Percentiles rank a stretch among this genome's conserved stretches.
Conservation (phyloP, 2,329 filamentous ascomycete species). For the Orbilia javanica region DNA sequence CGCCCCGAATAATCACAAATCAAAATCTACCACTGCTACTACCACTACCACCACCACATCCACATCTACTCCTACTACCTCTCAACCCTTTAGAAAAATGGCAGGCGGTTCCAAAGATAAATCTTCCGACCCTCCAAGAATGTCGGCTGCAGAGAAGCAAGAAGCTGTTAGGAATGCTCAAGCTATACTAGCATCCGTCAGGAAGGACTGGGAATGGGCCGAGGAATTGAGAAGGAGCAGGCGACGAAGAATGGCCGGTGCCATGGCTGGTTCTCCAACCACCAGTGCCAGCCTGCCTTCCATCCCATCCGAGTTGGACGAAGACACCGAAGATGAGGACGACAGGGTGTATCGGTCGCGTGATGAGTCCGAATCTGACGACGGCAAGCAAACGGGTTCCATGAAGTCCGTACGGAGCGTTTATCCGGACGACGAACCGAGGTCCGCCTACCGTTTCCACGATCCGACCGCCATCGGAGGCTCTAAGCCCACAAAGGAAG, state of each 20-base stretch:
- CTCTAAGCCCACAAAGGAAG: constrained; percentile 33
- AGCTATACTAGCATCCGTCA: constrained; percentile 41
- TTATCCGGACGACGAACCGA: constrained; percentile 55
- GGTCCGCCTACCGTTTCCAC: constrained; percentile 57
- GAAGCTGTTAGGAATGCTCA: constrained; percentile 49
- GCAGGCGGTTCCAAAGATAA: constrained; percentile 40
- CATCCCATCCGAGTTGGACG: constrained; percentile 34
- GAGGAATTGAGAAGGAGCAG: constrained; percentile 46
- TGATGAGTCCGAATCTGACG: constrained; percentile 59
- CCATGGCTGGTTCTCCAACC: constrained; percentile 6
- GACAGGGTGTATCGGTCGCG: constrained; percentile 59
- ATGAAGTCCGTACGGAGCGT: constrained; percentile 49
- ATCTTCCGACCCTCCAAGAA: constrained; percentile 24
- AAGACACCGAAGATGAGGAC: constrained; percentile 37
- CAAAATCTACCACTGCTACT: too few species aligned
- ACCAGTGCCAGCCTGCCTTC: constrained; percentile 25
- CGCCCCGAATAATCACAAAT: background rate
- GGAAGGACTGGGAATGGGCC: constrained; percentile 53
- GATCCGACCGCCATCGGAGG: constrained; percentile 44
- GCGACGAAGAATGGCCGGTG: constrained; percentile 29
- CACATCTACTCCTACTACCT: background rate
- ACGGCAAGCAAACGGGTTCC: constrained; percentile 46
- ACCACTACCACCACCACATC: background rate
- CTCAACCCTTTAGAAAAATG: constrained; percentile 28
- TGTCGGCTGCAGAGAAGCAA: constrained; percentile 54